Percentiles rank a stretch among this genome's conserved stretches.
Evolutionary conservation across 2,329 filamentous ascomycete genomes (phyloP).

Genomic region (Mollisiaceae sp.): DNA sequence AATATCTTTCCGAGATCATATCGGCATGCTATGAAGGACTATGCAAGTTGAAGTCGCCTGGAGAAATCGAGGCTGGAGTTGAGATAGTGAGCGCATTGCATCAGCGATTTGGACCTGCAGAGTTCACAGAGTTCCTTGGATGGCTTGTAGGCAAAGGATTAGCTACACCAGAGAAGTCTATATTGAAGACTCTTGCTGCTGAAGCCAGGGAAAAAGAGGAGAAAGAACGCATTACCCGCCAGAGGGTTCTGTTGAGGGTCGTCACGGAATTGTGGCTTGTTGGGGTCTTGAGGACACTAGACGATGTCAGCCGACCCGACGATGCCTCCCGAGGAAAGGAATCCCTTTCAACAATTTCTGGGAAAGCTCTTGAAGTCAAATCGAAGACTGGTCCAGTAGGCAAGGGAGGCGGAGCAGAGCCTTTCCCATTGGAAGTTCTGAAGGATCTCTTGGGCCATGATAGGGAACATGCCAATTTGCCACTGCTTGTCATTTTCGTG

Average conservation of each 20-base stretch:
- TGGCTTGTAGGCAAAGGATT: constrained; percentile 93
- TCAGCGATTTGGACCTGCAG: constrained; percentile 86
- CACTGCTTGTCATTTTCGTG: constrained; percentile 91
- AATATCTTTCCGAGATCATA: constrained; percentile 96
- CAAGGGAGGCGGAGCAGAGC: constrained; percentile 75
- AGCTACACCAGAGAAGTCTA: constrained; percentile 85
- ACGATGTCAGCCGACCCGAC: constrained; percentile 66
- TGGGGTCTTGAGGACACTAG: constrained; percentile 81
- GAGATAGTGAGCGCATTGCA: constrained; percentile 95
- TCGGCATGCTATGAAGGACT: constrained; percentile 94
- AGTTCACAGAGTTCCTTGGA: constrained; percentile 90
- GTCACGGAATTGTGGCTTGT: constrained; percentile 97
- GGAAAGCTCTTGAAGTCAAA: constrained; percentile 67
- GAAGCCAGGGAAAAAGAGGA: constrained; percentile 94
- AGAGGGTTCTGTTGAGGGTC: constrained; percentile 84
- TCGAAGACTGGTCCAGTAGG: constrained; percentile 58
- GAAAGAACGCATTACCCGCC: constrained; percentile 86
- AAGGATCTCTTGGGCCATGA: constrained; percentile 96
- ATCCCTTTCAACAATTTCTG: constrained; percentile 49
- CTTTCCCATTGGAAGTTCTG: constrained; percentile 95
- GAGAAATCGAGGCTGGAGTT: constrained; percentile 89
- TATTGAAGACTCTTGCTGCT: constrained; percentile 75
- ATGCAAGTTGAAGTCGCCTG: constrained; percentile 86
- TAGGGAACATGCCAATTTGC: constrained; percentile 87
- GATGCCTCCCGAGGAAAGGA: constrained; percentile 61